phyloP scores from a whole-genome alignment of 495 filamentous ascomycete species.

The Tuber magnatum region DNA sequence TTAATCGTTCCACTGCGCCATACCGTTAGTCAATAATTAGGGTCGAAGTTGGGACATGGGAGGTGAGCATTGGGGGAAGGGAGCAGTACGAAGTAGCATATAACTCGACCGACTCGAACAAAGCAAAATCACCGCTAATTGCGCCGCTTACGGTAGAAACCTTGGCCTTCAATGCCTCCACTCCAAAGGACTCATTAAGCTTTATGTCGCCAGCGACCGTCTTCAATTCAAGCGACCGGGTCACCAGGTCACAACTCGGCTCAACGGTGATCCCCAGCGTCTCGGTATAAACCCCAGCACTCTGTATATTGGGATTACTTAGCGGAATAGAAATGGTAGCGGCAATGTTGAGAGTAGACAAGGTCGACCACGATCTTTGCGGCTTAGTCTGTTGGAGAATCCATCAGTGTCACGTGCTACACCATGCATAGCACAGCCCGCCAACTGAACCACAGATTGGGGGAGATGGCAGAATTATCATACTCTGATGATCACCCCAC shows the following conservation, averaged over 20 bases:
- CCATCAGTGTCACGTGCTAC: background rate
- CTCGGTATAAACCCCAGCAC: slow-evolving; percentile 1
- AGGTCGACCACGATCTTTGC: background rate
- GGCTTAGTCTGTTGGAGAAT: background rate
- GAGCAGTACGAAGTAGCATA: slow-evolving; percentile 15
- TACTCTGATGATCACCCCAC: background rate
- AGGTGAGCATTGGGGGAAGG: background rate
- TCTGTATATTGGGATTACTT: slow-evolving; percentile 4
- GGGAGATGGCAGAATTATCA: background rate
- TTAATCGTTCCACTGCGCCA: slow-evolving; percentile 16
- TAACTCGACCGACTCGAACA: slow-evolving; percentile 13
- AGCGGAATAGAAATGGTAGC: slow-evolving; percentile 24
- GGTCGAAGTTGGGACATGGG: background rate
- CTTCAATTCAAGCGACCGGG: background rate
- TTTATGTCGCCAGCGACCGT: slow-evolving; percentile 9
- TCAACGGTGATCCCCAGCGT: slow-evolving; percentile 9
- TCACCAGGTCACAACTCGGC: slow-evolving; percentile 13
- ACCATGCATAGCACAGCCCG: background rate
- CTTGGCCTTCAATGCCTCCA: slow-evolving; percentile 6
- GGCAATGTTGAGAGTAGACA: background rate
- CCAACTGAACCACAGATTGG: background rate
- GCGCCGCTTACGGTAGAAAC: slow-evolving; percentile 2
- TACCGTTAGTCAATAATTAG: slow-evolving; percentile 7
- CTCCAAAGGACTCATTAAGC: slow-evolving; percentile 7
- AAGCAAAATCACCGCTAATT: slow-evolving; percentile 22